These are phyloP conservation scores for Aspergillus avenaceus DNA, from an alignment of 495 filamentous ascomycete species.

Conservation along the genomic window DNA sequence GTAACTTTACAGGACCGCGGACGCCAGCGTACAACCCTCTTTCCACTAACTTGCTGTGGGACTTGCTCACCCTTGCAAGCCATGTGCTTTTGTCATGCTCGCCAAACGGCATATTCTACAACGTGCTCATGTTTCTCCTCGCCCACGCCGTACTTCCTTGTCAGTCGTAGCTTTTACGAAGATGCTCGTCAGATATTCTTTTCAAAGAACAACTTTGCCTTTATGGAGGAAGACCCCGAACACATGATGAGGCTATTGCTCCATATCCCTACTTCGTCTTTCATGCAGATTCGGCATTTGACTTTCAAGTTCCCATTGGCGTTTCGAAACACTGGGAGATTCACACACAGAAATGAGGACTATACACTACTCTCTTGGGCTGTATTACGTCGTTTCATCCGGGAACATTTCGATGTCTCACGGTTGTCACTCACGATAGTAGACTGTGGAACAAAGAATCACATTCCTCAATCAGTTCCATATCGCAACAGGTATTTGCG, in stretches of 20 bases:
- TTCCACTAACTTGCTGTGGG: constrained; percentile 16
- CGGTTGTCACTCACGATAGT: constrained; percentile 16
- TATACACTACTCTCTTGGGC: constrained; percentile 14
- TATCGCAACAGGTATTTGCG: constrained; percentile 13
- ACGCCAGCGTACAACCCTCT: not conserved
- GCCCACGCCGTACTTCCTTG: constrained; percentile 24
- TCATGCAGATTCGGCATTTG: constrained; percentile 17
- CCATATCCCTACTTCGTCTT: constrained; percentile 14
- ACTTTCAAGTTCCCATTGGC: constrained; percentile 18
- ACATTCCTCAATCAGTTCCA: not conserved
- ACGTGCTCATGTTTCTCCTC: constrained; percentile 22
- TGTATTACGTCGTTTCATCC: constrained; percentile 24
- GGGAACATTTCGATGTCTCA: constrained; percentile 21
- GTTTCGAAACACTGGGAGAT: constrained; percentile 3
- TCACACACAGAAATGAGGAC: constrained; percentile 6
- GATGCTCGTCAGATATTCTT: constrained; percentile 21
- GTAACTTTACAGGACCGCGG: constrained; percentile 15
- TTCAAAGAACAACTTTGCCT: constrained; percentile 19
- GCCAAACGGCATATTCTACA: constrained; percentile 20
- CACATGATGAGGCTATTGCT: constrained; percentile 14
- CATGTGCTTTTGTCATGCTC: constrained; percentile 21
- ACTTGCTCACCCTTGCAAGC: constrained; percentile 18
- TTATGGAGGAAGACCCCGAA: constrained; percentile 19
- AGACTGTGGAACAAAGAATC: constrained; percentile 12
- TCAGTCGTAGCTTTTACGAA: constrained; percentile 20